Base-by-base conservation (phyloP, 2,329 filamentous ascomycete species). In the Phaeophleospora eucalypticola region DNA sequence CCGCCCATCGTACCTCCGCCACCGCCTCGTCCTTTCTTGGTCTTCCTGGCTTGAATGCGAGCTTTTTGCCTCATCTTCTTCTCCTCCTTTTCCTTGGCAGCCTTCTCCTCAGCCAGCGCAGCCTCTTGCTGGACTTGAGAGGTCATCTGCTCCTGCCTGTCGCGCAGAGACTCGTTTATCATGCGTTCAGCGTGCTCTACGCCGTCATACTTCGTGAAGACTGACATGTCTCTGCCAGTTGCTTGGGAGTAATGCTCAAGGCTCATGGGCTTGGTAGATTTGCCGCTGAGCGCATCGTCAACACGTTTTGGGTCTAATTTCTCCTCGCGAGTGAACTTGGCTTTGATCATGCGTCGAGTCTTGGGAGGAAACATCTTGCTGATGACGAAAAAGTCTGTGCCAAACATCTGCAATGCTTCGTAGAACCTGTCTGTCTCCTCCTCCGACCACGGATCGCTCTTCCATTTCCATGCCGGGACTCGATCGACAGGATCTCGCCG, bases 241-340 rank as follows among this genome's bases (percentile, higher is more conserved):
- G 62, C 61, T 17, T 56, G 51, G 1, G 71, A 65, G 47, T 72
- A 75, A 8, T 60, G 56, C 21, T 68, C 61, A 51, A 74, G 67
- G 42, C 69, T 62, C 63, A 67, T 65, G n/a, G 60, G 58, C 4
- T 67, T 65, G 7, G 66, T 62, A 15, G 66, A 64, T 16, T 62
- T 58, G 15, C 68, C 70, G 36, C 67, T 78, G 46, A 93, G 71
- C 4, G 81, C 81, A 29, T 75, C 74, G 51, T 81, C 81, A 56
- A 94, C 76, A 52, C 79, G 77, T 2, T 71, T 68, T 0, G 85
- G 82, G 53, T 84, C 77, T 43, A 80, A 72, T 27, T 80, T 76
- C 68, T 93, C 87, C 68, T 93, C 88, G 51, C 84, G 82, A 59
- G 84, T 86, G 69, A 88, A 93, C 65, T 93, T 93, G 54, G 84